These are phyloP conservation scores for Ophiostoma quercus DNA, from an alignment of 2,329 filamentous ascomycete species.

Conservation along the genomic window DNA sequence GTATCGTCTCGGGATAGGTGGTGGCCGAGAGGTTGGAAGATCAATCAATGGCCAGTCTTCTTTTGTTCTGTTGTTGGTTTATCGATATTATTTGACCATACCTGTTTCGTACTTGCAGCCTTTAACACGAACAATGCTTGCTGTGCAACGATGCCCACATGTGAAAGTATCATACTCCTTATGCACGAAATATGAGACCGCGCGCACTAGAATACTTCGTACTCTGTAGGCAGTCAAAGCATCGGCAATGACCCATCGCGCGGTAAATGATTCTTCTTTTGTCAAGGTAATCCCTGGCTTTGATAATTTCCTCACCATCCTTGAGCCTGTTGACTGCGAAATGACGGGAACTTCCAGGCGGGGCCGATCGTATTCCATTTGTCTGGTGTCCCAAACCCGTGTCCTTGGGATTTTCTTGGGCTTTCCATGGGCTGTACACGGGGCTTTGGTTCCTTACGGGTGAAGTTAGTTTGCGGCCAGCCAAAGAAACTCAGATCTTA, in stretches of 20 bases:
- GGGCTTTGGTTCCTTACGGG: background rate
- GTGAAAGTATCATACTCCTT: background rate
- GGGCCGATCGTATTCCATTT: conserved; percentile 25
- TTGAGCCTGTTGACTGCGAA: conserved; percentile 3
- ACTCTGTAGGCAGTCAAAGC: background rate
- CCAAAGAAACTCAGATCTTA: background rate
- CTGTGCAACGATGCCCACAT: background rate
- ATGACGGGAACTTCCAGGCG: conserved; percentile 27
- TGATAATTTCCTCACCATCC: background rate
- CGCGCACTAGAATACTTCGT: background rate
- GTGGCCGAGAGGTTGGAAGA: too few relatives aligned
- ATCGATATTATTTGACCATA: background rate
- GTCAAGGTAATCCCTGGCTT: background rate
- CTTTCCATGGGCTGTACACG: background rate
- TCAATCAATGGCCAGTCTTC: background rate
- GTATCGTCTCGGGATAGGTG: background rate
- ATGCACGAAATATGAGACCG: background rate
- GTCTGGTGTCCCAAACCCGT: conserved; percentile 33
- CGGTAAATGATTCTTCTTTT: conserved; percentile 13
- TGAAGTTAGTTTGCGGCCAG: background rate
- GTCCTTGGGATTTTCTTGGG: conserved; percentile 33
- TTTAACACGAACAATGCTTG: background rate
- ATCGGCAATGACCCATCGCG: background rate
- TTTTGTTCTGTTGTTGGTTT: background rate
- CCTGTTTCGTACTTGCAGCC: background rate